phyloP scores from a whole-genome alignment of 108 stramenopile genomes.

The Pseudonitzschia delicatissima region DNA sequence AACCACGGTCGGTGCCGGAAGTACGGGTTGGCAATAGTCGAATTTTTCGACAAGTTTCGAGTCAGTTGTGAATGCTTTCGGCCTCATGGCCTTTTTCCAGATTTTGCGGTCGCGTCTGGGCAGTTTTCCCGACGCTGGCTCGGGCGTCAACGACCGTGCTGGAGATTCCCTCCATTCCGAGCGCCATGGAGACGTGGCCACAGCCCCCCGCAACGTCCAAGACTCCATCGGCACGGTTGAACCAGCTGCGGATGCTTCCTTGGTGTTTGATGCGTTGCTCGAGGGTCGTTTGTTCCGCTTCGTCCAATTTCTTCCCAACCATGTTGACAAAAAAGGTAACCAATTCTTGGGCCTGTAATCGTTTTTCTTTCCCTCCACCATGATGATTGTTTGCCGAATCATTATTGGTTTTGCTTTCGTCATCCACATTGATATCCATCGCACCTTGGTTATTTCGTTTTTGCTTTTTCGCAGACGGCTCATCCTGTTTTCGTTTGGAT shows the following conservation, averaged over 20 bases:
- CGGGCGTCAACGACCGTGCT: slow-evolving; percentile 79
- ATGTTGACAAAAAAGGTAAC: slow-evolving; percentile 54
- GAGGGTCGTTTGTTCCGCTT: neutral
- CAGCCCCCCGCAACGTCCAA: slow-evolving; percentile 83
- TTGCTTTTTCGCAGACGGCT: neutral
- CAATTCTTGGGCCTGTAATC: slow-evolving; percentile 56
- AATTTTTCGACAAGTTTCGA: neutral
- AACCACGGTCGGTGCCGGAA: slow-evolving; percentile 14
- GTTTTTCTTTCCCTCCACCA: slow-evolving; percentile 49
- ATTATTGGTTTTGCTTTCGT: too few species aligned
- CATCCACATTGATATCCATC: slow-evolving; percentile 17
- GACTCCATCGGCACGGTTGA: slow-evolving; percentile 53
- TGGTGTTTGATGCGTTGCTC: neutral
- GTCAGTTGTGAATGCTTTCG: neutral
- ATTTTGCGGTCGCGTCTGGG: slow-evolving; percentile 68
- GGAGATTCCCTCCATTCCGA: slow-evolving; percentile 57
- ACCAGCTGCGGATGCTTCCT: slow-evolving; percentile 8
- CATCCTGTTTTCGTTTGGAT: neutral
- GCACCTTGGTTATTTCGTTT: neutral
- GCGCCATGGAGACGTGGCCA: slow-evolving; percentile 74
- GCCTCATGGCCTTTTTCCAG: slow-evolving; percentile 22
- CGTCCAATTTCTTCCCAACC: slow-evolving; percentile 33
- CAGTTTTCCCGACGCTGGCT: slow-evolving; percentile 54
- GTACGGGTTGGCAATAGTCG: slow-evolving; percentile 19
- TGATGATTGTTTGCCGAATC: slow-evolving; percentile 22